These are phyloP conservation scores for Phytophthora sojae DNA, from an alignment of 352 stramenopile species.

Conservation along the genomic window DNA sequence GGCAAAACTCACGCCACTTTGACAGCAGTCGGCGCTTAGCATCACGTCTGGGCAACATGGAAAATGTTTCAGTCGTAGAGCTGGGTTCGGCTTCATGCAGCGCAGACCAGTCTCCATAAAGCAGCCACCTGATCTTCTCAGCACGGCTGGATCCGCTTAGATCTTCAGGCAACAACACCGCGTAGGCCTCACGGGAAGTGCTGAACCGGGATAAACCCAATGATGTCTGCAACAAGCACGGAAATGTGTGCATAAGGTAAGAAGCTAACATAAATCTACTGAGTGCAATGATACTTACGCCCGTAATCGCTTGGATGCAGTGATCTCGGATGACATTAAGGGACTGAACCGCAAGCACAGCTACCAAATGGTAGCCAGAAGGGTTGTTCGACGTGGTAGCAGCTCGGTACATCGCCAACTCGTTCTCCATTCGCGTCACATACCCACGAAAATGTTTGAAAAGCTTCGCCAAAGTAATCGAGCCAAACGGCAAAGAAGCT, in stretches of 20 bases:
- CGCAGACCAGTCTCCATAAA: constrained; percentile 65
- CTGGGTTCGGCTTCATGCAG: constrained; percentile 23
- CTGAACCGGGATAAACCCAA: constrained; percentile 54
- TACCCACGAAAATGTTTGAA: constrained; percentile 45
- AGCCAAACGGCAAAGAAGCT: constrained; percentile 38
- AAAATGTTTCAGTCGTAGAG: constrained; percentile 7
- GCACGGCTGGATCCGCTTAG: constrained; percentile 37
- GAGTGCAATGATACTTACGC: constrained; percentile 42
- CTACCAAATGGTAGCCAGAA: constrained; percentile 45
- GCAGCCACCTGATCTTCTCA: constrained; percentile 68
- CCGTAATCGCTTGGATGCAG: constrained; percentile 64
- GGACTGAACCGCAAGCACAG: constrained; percentile 56
- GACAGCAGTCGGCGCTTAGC: constrained; percentile 41
- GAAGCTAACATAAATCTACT: background rate
- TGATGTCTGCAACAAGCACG: constrained; percentile 41
- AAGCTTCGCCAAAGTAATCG: constrained; percentile 41
- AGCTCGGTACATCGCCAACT: constrained; percentile 15
- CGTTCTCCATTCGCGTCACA: constrained; percentile 27
- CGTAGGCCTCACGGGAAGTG: constrained; percentile 41
- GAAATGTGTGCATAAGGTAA: constrained; percentile 6
- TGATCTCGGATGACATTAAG: constrained; percentile 59
- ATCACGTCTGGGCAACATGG: constrained; percentile 36
- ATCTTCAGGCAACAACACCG: constrained; percentile 51
- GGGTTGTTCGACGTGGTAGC: background rate
- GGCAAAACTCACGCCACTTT: constrained; percentile 72